Conservation (phyloP, 768 basidiomycete genomes). For the Ramaria rubella region DNA sequence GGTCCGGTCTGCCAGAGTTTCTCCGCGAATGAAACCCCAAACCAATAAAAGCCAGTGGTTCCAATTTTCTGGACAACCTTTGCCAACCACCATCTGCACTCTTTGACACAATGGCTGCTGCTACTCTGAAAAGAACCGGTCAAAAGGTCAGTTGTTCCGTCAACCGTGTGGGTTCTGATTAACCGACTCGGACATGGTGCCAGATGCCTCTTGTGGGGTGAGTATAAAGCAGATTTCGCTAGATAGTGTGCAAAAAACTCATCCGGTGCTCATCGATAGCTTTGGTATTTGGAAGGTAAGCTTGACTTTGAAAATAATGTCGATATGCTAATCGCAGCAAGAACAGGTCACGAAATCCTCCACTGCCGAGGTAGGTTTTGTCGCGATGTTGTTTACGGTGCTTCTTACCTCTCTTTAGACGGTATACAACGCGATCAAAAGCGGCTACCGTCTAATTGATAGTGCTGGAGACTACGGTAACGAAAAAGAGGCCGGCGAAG, state of each 20-base stretch:
- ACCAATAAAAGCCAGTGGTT: no score
- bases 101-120: constrained; percentile 38
- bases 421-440: constrained; percentile 81
- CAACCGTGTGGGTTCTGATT: not conserved
- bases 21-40: not conserved
- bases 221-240: constrained; percentile 19
- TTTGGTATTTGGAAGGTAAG: constrained; percentile 67
- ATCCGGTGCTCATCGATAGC: constrained; percentile 27
- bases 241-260: constrained; percentile 8
- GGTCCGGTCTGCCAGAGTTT: not conserved
- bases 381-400: not conserved
- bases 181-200: constrained; percentile 2
- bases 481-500: constrained; percentile 79
- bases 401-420: constrained; percentile 34
- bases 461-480: constrained; percentile 87
- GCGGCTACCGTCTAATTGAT: constrained; percentile 81
- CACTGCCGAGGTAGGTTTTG: constrained; percentile 10
- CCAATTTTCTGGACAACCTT: no score
- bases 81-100: constrained; percentile 10
- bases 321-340: not conserved
- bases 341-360: constrained; percentile 8
- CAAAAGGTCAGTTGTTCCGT: constrained; percentile 39
- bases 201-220: constrained; percentile 72
- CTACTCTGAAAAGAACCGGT: constrained; percentile 52
- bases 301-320: not conserved